Base-by-base conservation (phyloP, 2,329 filamentous ascomycete species). In the Cryphonectria nitschkei region DNA sequence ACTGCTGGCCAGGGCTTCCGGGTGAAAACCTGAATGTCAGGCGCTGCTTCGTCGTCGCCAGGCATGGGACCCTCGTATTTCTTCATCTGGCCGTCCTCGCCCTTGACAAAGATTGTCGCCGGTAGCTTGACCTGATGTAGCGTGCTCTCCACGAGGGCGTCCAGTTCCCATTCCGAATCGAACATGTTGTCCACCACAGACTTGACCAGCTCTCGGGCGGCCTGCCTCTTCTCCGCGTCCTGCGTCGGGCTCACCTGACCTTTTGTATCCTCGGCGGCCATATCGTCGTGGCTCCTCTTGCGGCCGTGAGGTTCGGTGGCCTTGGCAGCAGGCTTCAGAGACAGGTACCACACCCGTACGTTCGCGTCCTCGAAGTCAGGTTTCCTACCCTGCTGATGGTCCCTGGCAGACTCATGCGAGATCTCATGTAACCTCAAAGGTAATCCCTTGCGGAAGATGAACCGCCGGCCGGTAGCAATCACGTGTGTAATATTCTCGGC, bases 361-460 rank as follows among this genome's bases (percentile, higher is more conserved):
- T 91, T 90, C 14, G 88, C 84, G 79, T 98, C 95, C 70, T 88
- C 80, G 87, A 89, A 97, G 65, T 93, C 90, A 0, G 94, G 93
- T 32, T 83, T 81, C 82, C 85, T 91, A 4, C 84, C 84, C 1
- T 88, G 87, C 41, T 83, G 79, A 52, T 74, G 72, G 2, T 73
- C 72, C 7, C 74, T 68, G 11, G 82, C 79, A 7, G 82, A 80
- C 67, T 87, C 84, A 13, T 81, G 75, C 56, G 83, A 81, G 65
- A 93, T 87, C 80, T 99, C 96, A 73, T 89, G 85, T 1, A 91
- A 85, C 43, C 82, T 83, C n/a, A 98, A 81, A 0, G 92, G 91
- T 78, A 97, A 86, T 0, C 93, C 91, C 75, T 93, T 94, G 52
- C 96, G 88, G 76, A 98, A 95, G 65, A 98, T 89, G 80, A 97